Evolutionary conservation across 2,329 filamentous ascomycete species (phyloP).

Genomic region (Epichloe festucae): DNA sequence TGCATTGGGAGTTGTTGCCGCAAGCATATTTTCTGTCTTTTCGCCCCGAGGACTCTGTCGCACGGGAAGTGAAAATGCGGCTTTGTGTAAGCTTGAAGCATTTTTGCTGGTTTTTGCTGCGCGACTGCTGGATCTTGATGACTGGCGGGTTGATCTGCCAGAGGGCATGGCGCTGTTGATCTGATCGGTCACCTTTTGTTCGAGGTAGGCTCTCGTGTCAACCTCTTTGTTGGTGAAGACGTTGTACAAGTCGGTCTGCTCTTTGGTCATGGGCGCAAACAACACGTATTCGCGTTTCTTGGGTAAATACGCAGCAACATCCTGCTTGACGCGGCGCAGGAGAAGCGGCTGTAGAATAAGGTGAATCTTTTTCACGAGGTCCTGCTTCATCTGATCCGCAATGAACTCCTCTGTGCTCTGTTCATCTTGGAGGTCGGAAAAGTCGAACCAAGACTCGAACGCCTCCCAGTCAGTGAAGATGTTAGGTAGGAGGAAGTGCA

Average conservation of each 20-base stretch:
- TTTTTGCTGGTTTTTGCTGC: constrained; percentile 8
- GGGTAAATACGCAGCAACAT: constrained; percentile 82
- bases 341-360: constrained; percentile 86
- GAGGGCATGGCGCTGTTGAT: constrained; percentile 28
- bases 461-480: constrained; percentile 90
- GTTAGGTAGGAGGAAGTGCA: constrained; percentile 84
- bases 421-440: constrained; percentile 80
- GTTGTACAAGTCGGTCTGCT: constrained; percentile 83
- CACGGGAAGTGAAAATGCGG: constrained; percentile 19
- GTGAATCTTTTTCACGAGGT: constrained; percentile 61
- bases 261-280: constrained; percentile 80
- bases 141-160: constrained; percentile 17
- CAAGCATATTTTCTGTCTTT: constrained; percentile 12
- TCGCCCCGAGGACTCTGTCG: constrained; percentile 23
- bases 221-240: constrained; percentile 42
- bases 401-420: constrained; percentile 66
- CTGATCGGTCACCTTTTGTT: constrained; percentile 61
- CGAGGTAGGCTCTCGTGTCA: constrained; percentile 62
- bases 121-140: constrained; percentile 27
- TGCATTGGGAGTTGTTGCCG: constrained; percentile 25
- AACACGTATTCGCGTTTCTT: constrained; percentile 95
- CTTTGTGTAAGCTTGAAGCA: constrained; percentile 6
- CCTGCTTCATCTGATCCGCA: constrained; percentile 52
- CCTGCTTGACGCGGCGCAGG: constrained; percentile 77
- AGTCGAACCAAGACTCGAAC: constrained; percentile 95